Conservation (phyloP, 1,284 basidiomycete species). For the Fomes fomentarius region DNA sequence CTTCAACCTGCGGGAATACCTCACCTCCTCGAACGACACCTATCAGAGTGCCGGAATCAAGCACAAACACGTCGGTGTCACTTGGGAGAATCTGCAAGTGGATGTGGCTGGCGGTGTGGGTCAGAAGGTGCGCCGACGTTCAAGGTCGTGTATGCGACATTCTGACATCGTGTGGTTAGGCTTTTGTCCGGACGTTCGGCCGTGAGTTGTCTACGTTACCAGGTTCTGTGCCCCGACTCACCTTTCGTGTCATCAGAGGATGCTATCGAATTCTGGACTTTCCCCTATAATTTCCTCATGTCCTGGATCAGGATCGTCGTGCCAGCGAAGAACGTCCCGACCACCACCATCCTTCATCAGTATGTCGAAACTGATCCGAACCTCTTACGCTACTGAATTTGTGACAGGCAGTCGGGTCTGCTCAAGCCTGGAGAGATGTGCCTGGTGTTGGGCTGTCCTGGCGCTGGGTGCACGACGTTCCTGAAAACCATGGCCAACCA, state of each 20-base stretch:
- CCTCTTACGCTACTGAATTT: neutral
- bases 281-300: conserved; percentile 56
- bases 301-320: conserved; percentile 48
- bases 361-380: conserved; percentile 38
- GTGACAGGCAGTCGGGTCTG: conserved; percentile 68
- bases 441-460: conserved; percentile 80
- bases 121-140: conserved; percentile 51
- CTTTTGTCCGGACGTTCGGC: conserved; percentile 69
- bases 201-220: conserved; percentile 42
- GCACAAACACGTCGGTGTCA: conserved; percentile 84
- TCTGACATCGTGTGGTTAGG: conserved; percentile 37
- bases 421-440: conserved; percentile 65
- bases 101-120: conserved; percentile 66
- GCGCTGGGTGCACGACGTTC: conserved; percentile 81
- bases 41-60: conserved; percentile 75
- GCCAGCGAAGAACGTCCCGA: conserved; percentile 54
- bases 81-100: conserved; percentile 78
- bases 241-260: conserved; percentile 50
- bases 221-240: no score
- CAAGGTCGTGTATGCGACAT: neutral
- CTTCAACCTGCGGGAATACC: conserved; percentile 79
- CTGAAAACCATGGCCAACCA: conserved; percentile 79
- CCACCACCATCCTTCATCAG: conserved; percentile 68
- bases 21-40: conserved; percentile 71
- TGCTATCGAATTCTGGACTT: conserved; percentile 55